A percentile compares a stretch with the other conserved stretches of the same genome.
Evolutionary conservation across 2,329 filamentous ascomycete species (phyloP).

Genomic region (Sphaerulina populicola): DNA sequence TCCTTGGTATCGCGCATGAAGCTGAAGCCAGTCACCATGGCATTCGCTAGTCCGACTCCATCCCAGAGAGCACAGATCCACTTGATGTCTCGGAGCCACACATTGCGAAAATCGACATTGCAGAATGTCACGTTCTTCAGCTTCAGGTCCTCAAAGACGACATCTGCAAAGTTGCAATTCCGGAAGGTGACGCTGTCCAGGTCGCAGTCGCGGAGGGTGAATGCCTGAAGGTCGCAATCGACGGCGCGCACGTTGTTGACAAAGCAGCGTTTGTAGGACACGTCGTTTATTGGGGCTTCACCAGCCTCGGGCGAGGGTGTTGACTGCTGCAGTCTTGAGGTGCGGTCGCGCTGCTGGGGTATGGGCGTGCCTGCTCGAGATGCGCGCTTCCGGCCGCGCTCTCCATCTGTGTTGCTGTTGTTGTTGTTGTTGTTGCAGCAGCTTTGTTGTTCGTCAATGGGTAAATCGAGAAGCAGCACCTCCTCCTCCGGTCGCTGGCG

Average conservation of each 20-base stretch:
- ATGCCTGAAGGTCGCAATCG: constrained; percentile 9
- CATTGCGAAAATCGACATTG: constrained; percentile 4
- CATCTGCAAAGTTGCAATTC: constrained; percentile 7
- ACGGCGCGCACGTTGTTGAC: constrained; percentile 6
- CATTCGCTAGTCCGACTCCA: constrained; percentile 4
- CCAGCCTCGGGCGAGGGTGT: background rate
- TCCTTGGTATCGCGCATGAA: constrained; percentile 4
- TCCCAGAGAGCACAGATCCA: constrained; percentile 7
- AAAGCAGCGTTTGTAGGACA: constrained; percentile 6
- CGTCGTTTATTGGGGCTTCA: constrained; percentile 2
- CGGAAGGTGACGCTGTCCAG: constrained; percentile 8
- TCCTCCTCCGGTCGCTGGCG: background rate
- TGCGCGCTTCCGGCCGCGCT: background rate
- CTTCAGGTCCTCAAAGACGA: constrained; percentile 8
- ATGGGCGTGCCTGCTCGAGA: background rate
- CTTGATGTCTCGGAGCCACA: constrained; percentile 4
- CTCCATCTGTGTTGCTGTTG: background rate
- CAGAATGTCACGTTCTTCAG: constrained; percentile 11
- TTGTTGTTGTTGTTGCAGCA: background rate
- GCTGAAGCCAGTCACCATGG: constrained; percentile 1
- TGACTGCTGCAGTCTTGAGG: constrained; percentile 1
- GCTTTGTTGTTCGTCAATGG: background rate
- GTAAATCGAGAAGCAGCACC: constrained; percentile 4
- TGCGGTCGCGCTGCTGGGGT: background rate
- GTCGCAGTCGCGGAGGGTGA: constrained; percentile 2